Conservation (phyloP, 1,284 basidiomycete genomes). For the Kwoniella shivajii region DNA sequence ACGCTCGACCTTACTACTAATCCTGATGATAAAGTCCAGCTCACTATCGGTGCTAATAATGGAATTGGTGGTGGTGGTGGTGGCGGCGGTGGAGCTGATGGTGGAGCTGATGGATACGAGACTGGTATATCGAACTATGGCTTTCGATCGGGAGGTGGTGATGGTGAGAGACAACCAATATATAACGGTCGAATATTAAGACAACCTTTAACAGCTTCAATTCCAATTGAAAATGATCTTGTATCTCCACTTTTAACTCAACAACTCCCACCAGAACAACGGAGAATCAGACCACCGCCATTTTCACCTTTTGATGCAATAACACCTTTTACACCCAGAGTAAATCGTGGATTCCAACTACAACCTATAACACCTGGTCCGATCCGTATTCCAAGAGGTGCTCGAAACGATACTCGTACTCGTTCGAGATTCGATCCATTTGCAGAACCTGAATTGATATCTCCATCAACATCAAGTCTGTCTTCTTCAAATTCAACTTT, state of each 20-base stretch:
- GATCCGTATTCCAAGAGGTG: neutral
- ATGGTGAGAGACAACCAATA: neutral
- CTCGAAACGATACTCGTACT: too few relatives aligned
- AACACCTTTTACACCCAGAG: neutral
- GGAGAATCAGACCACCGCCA: neutral
- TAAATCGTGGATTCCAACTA: neutral
- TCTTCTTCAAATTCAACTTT: too few relatives aligned
- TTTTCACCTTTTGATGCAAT: neutral
- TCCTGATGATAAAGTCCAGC: too few relatives aligned
- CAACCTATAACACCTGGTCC: slow-evolving; percentile 2
- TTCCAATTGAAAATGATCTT: neutral
- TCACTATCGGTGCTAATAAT: too few relatives aligned
- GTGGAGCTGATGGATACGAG: too few relatives aligned
- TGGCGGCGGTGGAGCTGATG: too few relatives aligned
- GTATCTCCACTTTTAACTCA: neutral
- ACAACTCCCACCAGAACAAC: neutral
- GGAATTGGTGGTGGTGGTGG: too few relatives aligned
- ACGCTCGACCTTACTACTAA: too few relatives aligned
- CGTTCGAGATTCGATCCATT: too few relatives aligned
- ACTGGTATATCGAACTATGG: neutral
- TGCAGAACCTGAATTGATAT: too few relatives aligned
- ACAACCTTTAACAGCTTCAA: neutral
- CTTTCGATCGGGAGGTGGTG: neutral
- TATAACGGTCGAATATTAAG: neutral
- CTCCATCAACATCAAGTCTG: too few relatives aligned